Evolutionary conservation across 1,284 basidiomycete genomes (phyloP).

Genomic region (Marasmius tenuissimus): DNA sequence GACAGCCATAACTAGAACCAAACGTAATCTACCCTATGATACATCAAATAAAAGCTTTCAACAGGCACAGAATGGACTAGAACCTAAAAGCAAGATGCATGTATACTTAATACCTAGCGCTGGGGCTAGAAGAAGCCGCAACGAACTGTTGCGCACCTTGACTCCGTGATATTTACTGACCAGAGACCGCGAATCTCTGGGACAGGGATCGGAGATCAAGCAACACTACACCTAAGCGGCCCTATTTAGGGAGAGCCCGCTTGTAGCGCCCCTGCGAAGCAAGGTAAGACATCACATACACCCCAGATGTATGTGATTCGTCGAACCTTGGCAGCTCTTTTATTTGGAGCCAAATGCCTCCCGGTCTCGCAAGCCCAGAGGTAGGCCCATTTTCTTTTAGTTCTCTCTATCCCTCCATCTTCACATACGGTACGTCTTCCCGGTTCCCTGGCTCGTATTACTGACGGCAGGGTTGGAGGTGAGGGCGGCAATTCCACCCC

Average conservation of each 20-base stretch:
- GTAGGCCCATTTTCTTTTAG: background rate
- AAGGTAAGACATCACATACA: too few relatives aligned
- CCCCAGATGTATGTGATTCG: too few relatives aligned
- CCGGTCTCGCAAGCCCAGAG: background rate
- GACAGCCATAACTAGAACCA: too few relatives aligned
- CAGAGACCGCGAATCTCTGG: too few relatives aligned
- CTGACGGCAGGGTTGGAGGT: background rate
- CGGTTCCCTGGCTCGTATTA: background rate
- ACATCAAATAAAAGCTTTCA: too few relatives aligned
- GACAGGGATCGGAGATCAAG: too few relatives aligned
- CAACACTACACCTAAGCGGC: too few relatives aligned
- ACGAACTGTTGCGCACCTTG: background rate
- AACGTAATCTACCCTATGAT: too few relatives aligned
- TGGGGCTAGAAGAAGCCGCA: background rate
- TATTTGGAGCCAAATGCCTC: background rate
- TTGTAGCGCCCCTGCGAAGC: too few relatives aligned
- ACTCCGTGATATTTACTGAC: background rate
- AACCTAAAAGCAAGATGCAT: too few relatives aligned
- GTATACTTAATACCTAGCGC: background rate
- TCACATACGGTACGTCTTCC: background rate
- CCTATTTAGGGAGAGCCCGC: too few relatives aligned
- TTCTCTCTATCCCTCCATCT: background rate
- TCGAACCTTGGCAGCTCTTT: background rate
- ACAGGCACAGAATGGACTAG: too few relatives aligned
- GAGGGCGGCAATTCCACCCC: background rate